Evolutionary conservation across 129 eudicot genomes (phyloP), one percentile per base, ranked within the genome.

Genomic region (Tagetes erecta): DNA sequence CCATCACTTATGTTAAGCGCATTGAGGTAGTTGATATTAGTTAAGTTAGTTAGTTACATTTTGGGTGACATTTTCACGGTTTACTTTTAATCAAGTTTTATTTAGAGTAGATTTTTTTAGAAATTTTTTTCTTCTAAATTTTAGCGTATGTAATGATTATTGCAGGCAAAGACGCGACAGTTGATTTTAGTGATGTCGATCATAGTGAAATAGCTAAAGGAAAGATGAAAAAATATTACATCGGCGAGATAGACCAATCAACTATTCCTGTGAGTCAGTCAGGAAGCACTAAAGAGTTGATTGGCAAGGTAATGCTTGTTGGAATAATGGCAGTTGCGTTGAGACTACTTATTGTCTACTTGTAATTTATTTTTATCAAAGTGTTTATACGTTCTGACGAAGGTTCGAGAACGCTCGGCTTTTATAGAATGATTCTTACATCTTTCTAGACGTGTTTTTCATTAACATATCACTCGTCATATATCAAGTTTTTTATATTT

Each of bases 121-220:
- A 20, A 20, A 20, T 20, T 20, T 20, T 20, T 20, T 20, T 20
- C 27, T 20, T 20, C 27, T 20, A 20, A 20, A 20, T 20, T 20
- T 20, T 20, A 20, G 27, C 27, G 3, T 4, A 39, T 39, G 3
- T 4, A 39, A 4, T 8, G 13, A 60, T 59, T 59, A 3, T 45
- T 73, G 47, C 71, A 74, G 78, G 71, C 63, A 38, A 63, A 74
- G 78, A 74, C 44, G 78, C 78, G 4, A 9, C 78, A 3, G 12
- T 74, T 38, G 64, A 37, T 64, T 74, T 46, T 64, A n/a, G 40
- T 42, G 78, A 74, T 50, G 78, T 74, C 6, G 71, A 63, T 3
- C 78, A 74, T 30, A 74, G 78, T 64, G 71, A 64, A 9, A 64
- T 20, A 49, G 78, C 63, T 49, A 5, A 34, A 14, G 71, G 33